Evolutionary conservation across 2,329 filamentous ascomycete genomes (phyloP), one percentile per base, ranked within the genome.

Genomic region (Pseudogymnoascus sp.): DNA sequence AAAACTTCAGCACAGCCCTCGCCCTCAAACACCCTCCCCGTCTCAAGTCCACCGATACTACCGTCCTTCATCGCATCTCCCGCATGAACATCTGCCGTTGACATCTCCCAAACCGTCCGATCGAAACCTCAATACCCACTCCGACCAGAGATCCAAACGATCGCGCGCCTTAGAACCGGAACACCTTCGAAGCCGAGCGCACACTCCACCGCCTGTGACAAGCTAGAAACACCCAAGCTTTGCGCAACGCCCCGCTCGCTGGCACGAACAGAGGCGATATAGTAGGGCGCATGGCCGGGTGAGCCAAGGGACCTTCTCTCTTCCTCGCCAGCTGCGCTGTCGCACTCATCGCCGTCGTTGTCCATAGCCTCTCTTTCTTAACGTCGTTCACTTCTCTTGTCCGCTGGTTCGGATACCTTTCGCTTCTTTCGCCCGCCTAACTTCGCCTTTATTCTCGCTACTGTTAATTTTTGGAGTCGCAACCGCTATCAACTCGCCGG

Each of bases 121-220:
- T 50, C 44, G 44, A 50, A 50, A 50, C 44, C 44, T 54, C 47
- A 54, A 54, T 54, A 54, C 9, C 44, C 47, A 54, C 47, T 54
- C 8, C 29, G 47, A 33, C 47, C 47, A 54, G 26, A 54, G 47
- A 54, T 33, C 29, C n/a, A 54, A 54, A 54, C 47, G 29, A 54
- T 54, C 47, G 47, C 29, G 47, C 29, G 29, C 47, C 15, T 15
- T 54, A 29, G 47, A 54, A 54, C 47, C 47, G 47, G 47, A 54
- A 33, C 47, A 35, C 47, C 47, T 29, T 54, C 47, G 29, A 54
- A 21, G 47, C 47, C 47, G 47, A 54, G 47, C 47, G 47, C 47
- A 33, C 47, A 35, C 29, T 35, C 29, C 47, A 21, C 26, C 10
- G 13, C 10, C 47, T 54, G 47, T 15, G 17, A 54, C 47, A 10